phyloP scores from a whole-genome alignment of 176 grass and related monocot species.

The Neostapfia colusana region DNA sequence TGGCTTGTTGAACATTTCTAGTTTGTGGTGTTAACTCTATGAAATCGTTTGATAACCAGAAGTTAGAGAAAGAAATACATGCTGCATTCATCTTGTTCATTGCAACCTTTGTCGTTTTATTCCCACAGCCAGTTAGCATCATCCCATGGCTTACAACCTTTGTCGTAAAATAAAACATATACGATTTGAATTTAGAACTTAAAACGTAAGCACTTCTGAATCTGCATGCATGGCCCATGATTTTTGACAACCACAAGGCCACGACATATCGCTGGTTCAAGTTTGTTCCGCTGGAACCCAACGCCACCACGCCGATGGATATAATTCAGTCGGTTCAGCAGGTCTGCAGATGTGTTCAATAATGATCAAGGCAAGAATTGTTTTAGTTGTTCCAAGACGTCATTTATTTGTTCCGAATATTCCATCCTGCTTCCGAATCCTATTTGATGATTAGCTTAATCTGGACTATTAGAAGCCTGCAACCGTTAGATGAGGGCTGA shows the following conservation, averaged over 20 bases:
- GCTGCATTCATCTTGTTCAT: not conserved
- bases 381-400: not conserved
- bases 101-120: not conserved
- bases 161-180: too few species aligned
- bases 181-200: too few species aligned
- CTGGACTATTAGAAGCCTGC: not conserved
- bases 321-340: too few species aligned
- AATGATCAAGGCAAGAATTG: too few species aligned
- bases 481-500: not conserved
- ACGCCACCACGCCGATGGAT: not conserved
- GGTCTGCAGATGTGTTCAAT: too few species aligned
- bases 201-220: too few species aligned
- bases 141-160: too few species aligned
- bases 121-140: not conserved
- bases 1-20: not conserved
- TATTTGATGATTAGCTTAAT: not conserved
- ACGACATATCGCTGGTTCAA: not conserved
- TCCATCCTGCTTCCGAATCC: not conserved
- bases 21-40: too few species aligned
- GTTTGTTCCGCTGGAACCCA: not conserved
- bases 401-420: not conserved
- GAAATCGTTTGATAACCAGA: too few species aligned
- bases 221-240: not conserved
- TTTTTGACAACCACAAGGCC: not conserved
- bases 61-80: not conserved